Evolutionary conservation across 345 rosid genomes (phyloP), one percentile per base, ranked within the genome.

Genomic region (Melastoma malabathricum): DNA sequence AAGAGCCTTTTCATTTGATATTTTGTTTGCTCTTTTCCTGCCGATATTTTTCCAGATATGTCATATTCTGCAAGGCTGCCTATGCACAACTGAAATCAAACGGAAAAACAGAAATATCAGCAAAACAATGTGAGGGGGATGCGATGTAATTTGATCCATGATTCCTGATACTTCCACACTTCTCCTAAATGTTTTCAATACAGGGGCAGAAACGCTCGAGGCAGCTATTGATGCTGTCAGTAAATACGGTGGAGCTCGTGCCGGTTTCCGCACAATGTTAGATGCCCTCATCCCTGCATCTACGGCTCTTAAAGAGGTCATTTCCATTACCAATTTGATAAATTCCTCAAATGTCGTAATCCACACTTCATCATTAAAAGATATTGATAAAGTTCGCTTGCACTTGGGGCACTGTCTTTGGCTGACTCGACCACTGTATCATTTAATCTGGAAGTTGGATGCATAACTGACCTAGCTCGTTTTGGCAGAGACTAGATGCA

Each of bases 201-300:
- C 16, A 90, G 98, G 98, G 98, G 72, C 77, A 34, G 82, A 76
- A 72, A 85, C 92, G 56, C 77, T 89, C 50, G 81, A 86, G 72
- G 79, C 94, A 71, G 67, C 96, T 55, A 81, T 86, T 54, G 54
- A 82, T 54, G 86, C 94, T 1, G 83, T 90, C 47, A 90, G 96
- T 71, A 90, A 77, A 67, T 90, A 90, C 47, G 95, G 98, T 13
- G 96, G 98, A 29, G 98, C 98, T 53, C 59, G 64, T 64, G 96
- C 95, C 59, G 96, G 98, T 47, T 80, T 66, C 64, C 87, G 98
- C 34, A 90, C 98, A 0, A 47, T 90, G 72, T 69, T 90, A 64
- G 98, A 90, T 73, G 96, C 98, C 9, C 85, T 90, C 56, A 86
- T 86, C 68, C 98, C 98, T 15, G 98, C 96, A 39, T 76, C 76